Base-by-base conservation (phyloP, 345 rosid genomes). In the Camelina neglecta region DNA sequence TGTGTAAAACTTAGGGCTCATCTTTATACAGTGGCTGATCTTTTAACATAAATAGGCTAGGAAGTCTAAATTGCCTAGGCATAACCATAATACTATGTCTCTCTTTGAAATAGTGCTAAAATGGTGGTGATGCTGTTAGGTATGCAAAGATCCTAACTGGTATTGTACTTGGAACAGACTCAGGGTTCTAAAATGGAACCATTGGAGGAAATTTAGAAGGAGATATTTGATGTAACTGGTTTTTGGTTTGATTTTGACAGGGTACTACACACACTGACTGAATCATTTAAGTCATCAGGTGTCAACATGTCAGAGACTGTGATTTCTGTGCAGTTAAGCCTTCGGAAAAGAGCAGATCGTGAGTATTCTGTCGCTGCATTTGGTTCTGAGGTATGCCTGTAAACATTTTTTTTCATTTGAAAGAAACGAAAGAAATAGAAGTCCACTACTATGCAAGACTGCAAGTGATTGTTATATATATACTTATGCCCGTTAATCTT, bases 321-420 rank as follows among this genome's bases (percentile, higher is more conserved):
- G 76, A 82, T 92, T 74, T 82, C 88, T 13, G 96, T 92, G 75
- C 83, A 88, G 72, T 77, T 92, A 76, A 87, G 83, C 79, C 87
- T 89, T 33, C 75, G 84, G 54, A 91, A 84, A 82, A 83, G 33
- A 29, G 66, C 51, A 67, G 83, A 71, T 60, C 57, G 20, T 47
- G 82, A 77, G 39, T 63, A 47, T 44, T 24, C 74, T 29, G 35
- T 71, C 50, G 29, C 50, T 59, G 83, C 81, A 33, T 81, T 60
- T 59, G 26, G 75, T 66, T 84, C 85, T 31, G 82, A 86, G 94
- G 97, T 91, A 56, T 64, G 35, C 61, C 33, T 71, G 18, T 54
- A 33, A 29, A 39, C 55, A 59, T 31, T 59, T 44, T 8, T 8
- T 13, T 41, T 10, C 62, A 57, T 16, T 15, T 5, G 35, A 20